These are phyloP conservation scores for Luzula sylvatica DNA, from an alignment of 176 grass and related monocot species.

Conservation along the genomic window DNA sequence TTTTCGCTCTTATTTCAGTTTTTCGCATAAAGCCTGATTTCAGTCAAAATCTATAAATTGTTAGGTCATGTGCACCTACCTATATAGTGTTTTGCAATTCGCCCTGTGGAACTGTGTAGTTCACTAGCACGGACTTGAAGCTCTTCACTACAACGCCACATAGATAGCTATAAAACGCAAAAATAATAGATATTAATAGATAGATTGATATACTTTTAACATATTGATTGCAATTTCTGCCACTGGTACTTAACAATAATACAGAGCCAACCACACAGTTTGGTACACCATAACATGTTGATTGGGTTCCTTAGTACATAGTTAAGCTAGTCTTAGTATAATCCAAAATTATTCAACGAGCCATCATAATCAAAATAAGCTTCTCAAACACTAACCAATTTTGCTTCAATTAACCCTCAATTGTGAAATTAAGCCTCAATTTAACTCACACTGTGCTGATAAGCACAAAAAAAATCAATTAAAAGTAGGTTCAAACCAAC, in stretches of 20 bases:
- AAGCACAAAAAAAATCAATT: constrained; percentile 3
- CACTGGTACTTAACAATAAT: too few species aligned
- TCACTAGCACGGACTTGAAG: constrained; percentile 48
- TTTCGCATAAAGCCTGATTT: too few species aligned
- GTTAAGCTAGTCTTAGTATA: too few species aligned
- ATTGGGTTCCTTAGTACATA: too few species aligned
- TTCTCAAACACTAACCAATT: too few species aligned
- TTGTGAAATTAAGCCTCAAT: too few species aligned
- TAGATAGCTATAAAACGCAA: constrained; percentile 46
- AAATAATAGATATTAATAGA: constrained; percentile 3
- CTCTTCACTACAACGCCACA: constrained; percentile 80
- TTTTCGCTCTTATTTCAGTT: too few species aligned
- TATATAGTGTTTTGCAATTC: constrained; percentile 65
- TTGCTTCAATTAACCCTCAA: too few species aligned
- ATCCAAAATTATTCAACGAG: too few species aligned
- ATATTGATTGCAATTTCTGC: background rate
- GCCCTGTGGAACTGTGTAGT: constrained; percentile 23
- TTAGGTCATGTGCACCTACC: constrained; percentile 43
- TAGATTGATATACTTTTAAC: background rate
- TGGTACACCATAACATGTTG: too few species aligned
- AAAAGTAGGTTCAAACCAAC: background rate
- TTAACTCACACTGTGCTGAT: background rate
- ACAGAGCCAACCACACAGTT: too few species aligned
- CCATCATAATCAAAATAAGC: background rate
- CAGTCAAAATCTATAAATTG: too few species aligned